Base-by-base conservation (phyloP, 2,329 filamentous ascomycete species). In the Colletotrichum sp. region DNA sequence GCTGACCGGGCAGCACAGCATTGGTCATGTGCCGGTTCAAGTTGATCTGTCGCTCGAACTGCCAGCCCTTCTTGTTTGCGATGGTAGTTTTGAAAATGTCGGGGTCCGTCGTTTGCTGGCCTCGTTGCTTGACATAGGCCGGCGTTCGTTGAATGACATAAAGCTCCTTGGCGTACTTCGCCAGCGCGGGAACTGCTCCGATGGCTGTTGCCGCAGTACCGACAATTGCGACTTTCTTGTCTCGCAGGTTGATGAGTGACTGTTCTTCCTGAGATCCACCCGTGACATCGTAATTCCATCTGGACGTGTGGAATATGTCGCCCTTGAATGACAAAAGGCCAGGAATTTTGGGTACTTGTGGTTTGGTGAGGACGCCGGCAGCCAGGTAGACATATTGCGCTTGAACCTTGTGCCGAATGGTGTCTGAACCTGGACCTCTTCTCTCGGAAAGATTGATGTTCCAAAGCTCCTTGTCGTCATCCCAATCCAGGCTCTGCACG, bases 141-240 rank as follows among this genome's bases (percentile, higher is more conserved):
- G 89, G 89, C 2, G 90, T 92, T 4, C 90, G 87, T 79, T 92
- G 90, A 78, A 92, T 85, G 21, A 92, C 88, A 75, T 87, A 89
- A 3, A 92, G 78, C 36, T 90, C 81, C 63, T 89, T 86, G 0
- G 88, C 86, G 71, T 84, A 88, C 61, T 86, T 83, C 3, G 86
- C 87, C 1, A 91, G 79, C n/a, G 82, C 77, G 2, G 89, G 87
- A 0, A 89, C 78, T 3, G 83, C 84, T 75, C 88, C 86, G 4
- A 90, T 82, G 1, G 85, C 86, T 0, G 87, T 90, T 2, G 88
- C 87, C 0, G 87, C 89, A 0, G 88, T 90, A 26, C 89, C 89
- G 30, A 90, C 81, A 61, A 90, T 82, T 2, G 84, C 89, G 1
- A 90, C 87, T 4, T 81, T 79, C 80, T 88, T 87, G 18, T 83